Base-by-base conservation (phyloP, 768 basidiomycete species). In the Filobasidium floriforme region DNA sequence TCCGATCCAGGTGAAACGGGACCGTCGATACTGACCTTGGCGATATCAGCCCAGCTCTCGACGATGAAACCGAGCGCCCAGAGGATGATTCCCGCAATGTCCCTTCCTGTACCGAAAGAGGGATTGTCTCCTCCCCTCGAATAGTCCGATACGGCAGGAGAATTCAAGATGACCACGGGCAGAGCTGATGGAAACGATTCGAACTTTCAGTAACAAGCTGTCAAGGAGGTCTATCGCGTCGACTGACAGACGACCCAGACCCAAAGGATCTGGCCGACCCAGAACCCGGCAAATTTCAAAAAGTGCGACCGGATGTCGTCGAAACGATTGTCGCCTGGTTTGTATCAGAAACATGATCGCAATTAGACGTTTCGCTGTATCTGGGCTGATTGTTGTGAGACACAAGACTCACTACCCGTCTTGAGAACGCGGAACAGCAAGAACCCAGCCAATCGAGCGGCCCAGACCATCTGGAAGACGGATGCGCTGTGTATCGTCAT, bases 361-460 rank as follows among this genome's bases (percentile, higher is more conserved):
- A n/a, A n/a, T n/a, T n/a, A n/a, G n/a, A n/a, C n/a, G n/a, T n/a
- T n/a, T n/a, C n/a, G n/a, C n/a, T n/a, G n/a, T n/a, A n/a, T n/a
- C n/a, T n/a, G n/a, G n/a, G n/a, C n/a, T n/a, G n/a, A n/a, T n/a
- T n/a, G 55, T 62, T 15, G 19, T 22, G 18, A 49, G 11, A 51
- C 5, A 22, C 60, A n/a, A 29, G 18, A 68, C 73, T 68, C 46
- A 69, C 82, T 84, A 1, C 87, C 87, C 9, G 81, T 85, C 72
- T 85, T 87, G 52, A 89, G 72, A 5, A 89, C 86, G n/a, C 87
- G 83, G 77, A 84, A 86, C 29, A 88, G 81, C 5, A 88, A 80
- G 76, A 88, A 89, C 0, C 84, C 86, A 82, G 83, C 84, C 19
- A 87, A 81, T 41, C 87, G 77, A 14, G 81, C 75, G 0, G 87